Conservation (phyloP, 768 basidiomycete genomes). For the Mrakia hoshinonis region DNA sequence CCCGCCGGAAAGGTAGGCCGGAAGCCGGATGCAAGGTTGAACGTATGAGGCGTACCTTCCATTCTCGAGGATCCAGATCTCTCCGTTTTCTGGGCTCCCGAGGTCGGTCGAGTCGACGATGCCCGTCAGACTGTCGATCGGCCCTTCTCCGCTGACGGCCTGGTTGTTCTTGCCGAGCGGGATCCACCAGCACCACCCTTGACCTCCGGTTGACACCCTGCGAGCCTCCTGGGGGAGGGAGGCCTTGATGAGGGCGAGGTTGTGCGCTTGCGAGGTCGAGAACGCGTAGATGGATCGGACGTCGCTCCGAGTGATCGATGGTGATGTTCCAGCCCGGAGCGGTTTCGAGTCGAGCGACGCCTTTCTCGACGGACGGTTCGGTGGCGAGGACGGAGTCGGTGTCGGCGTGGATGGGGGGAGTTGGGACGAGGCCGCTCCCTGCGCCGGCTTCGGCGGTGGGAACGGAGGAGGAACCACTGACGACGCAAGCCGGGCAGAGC, state of each 20-base stretch:
- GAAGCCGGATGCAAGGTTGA: too few relatives aligned
- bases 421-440: background rate
- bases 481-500: background rate
- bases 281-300: constrained; percentile 13
- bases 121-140: background rate
- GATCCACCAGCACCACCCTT: constrained; percentile 16
- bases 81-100: constrained; percentile 9
- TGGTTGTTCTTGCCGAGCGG: constrained; percentile 3
- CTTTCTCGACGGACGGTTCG: constrained; percentile 2
- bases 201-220: background rate
- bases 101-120: constrained; percentile 3
- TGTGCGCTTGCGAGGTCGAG: constrained; percentile 16
- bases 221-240: constrained; percentile 4
- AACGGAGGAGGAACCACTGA: constrained; percentile 10
- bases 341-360: constrained; percentile 10
- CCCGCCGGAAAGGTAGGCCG: too few relatives aligned
- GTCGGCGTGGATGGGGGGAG: background rate
- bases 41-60: background rate
- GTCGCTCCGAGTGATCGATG: background rate
- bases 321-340: background rate
- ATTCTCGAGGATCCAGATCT: constrained; percentile 24
- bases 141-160: constrained; percentile 8
- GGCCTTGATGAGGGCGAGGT: background rate
- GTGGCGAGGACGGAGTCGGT: background rate
- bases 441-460: background rate